Percentiles rank a stretch among this genome's conserved stretches.
These are phyloP conservation scores for Solanum medicagineum DNA, from an alignment of 257 asterid genomes.

Conservation along the genomic window DNA sequence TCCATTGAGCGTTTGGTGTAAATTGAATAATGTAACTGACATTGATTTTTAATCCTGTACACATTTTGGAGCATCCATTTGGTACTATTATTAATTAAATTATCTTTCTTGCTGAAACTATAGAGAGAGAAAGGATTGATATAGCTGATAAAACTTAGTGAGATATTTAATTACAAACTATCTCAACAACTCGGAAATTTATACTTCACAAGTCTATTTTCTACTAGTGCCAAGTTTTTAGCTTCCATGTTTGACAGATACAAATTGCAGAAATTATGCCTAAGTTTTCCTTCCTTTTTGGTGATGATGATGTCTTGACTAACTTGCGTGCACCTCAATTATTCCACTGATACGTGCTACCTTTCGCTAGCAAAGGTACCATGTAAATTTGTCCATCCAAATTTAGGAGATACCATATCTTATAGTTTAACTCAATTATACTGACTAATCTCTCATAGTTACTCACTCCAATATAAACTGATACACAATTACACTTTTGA, in stretches of 20 bases:
- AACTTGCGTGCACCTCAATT: background rate
- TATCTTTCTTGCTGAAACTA: background rate
- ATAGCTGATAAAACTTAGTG: background rate
- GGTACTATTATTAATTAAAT: background rate
- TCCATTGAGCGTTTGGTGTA: background rate
- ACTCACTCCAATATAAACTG: background rate
- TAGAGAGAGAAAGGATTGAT: background rate
- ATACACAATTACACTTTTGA: background rate
- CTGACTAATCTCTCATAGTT: background rate
- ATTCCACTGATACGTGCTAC: background rate
- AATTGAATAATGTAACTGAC: background rate
- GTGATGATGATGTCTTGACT: background rate
- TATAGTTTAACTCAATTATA: background rate
- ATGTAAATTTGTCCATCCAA: background rate
- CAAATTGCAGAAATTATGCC: background rate
- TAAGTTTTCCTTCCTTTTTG: background rate
- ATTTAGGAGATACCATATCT: background rate
- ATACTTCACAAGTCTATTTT: background rate
- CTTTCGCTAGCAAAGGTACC: background rate
- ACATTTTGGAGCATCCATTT: background rate
- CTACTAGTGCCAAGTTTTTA: background rate
- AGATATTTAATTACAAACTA: background rate
- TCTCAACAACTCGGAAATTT: background rate
- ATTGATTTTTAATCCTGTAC: background rate
- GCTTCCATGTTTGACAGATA: background rate